A percentile compares a stretch with the other conserved stretches of the same genome.
Conservation (phyloP, 192 early-diverging fungal species). For the Tieghemiomyces parasiticus region DNA sequence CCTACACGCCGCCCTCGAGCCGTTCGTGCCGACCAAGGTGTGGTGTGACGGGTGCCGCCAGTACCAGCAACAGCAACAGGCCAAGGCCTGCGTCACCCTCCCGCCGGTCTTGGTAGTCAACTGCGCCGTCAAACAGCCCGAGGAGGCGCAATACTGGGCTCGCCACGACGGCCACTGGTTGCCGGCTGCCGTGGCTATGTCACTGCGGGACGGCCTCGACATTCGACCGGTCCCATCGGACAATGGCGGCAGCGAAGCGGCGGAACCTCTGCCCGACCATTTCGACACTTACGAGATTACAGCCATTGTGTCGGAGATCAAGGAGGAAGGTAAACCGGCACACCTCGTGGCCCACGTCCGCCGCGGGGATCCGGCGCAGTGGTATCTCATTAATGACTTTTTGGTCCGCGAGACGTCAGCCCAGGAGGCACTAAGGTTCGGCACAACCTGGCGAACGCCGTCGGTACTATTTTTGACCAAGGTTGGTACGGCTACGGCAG, state of each 20-base stretch:
- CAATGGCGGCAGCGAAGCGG: neutral
- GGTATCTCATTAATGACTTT: constrained; percentile 96
- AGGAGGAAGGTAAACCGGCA: constrained; percentile 21
- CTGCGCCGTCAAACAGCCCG: constrained; percentile 40
- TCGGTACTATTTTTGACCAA: neutral
- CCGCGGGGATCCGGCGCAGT: constrained; percentile 20
- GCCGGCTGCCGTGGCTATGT: neutral
- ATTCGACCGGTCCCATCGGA: neutral
- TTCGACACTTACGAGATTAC: constrained; percentile 9
- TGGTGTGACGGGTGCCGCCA: constrained; percentile 75
- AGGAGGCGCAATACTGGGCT: constrained; percentile 34
- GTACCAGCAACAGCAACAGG: constrained; percentile 66
- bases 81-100: constrained; percentile 42
- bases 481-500: neutral
- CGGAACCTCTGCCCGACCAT: neutral
- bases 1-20: constrained; percentile 15
- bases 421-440: constrained; percentile 45
- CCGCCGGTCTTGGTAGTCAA: constrained; percentile 72
- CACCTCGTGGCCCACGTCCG: constrained; percentile 27
- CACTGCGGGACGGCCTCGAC: neutral
- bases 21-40: constrained; percentile 48
- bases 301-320: constrained; percentile 25
- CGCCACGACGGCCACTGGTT: neutral
- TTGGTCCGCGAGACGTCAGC: constrained; percentile 59
- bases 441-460: constrained; percentile 29